Evolutionary conservation across 306 rosid species (phyloP).

Genomic region (Acacia crassicarpa): DNA sequence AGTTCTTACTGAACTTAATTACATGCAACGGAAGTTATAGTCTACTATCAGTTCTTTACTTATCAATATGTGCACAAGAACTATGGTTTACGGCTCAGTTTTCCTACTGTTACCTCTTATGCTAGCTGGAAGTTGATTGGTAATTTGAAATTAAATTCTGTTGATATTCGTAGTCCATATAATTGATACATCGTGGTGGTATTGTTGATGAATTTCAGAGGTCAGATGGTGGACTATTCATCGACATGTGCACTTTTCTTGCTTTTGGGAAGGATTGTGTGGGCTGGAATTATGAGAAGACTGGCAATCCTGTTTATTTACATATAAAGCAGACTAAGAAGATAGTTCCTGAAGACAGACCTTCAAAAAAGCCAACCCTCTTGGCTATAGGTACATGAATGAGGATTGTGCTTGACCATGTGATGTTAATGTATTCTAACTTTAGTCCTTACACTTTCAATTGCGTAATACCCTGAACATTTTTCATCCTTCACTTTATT

Average conservation of each 20-base stretch:
- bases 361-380: conserved; percentile 64
- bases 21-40: not conserved
- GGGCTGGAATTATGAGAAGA: conserved; percentile 65
- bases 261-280: conserved; percentile 68
- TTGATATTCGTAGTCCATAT: not conserved
- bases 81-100: not conserved
- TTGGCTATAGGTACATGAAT: conserved; percentile 58
- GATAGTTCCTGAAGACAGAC: conserved; percentile 66
- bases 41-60: not conserved
- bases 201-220: conserved; percentile 47
- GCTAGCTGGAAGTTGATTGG: not conserved
- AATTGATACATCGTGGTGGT: not conserved
- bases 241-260: conserved; percentile 66
- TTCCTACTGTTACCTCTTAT: not conserved
- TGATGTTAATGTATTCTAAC: not conserved
- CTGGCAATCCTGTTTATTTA: conserved; percentile 66
- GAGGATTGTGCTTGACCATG: not conserved
- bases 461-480: not conserved
- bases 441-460: too few relatives aligned
- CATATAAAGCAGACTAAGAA: conserved; percentile 58
- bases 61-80: not conserved
- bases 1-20: not conserved
- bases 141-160: not conserved
- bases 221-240: conserved; percentile 69
- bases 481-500: not conserved